phyloP scores from a whole-genome alignment of 805 yeast genomes.

The Spathaspora gorwiae region DNA sequence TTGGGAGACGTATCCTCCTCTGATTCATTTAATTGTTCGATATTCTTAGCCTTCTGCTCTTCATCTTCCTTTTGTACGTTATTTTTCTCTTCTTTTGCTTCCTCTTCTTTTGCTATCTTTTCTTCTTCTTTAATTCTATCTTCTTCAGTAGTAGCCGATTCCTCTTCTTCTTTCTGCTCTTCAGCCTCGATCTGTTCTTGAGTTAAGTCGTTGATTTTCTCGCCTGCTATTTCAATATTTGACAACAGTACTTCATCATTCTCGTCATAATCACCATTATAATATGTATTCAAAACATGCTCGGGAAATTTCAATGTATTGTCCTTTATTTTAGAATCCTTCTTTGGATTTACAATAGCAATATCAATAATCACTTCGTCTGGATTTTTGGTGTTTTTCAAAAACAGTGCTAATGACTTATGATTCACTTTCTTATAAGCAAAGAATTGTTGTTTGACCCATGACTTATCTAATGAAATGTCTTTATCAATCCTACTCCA shows the following conservation, averaged over 20 bases:
- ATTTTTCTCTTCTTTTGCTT: constrained; percentile 1
- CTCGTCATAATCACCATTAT: constrained; percentile 14
- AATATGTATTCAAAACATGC: constrained; percentile 26
- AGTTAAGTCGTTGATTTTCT: background rate
- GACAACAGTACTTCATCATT: constrained; percentile 2
- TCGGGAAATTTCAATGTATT: constrained; percentile 26
- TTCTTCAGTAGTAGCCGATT: background rate
- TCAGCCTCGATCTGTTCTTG: constrained; percentile 4
- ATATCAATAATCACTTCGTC: constrained; percentile 34
- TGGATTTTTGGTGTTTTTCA: background rate
- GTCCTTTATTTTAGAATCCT: constrained; percentile 33
- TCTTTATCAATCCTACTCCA: constrained; percentile 48
- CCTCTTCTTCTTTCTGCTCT: constrained; percentile 2
- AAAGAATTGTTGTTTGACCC: constrained; percentile 40
- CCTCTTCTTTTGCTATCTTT: background rate
- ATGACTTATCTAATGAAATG: constrained; percentile 38
- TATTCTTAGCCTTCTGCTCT: constrained; percentile 2
- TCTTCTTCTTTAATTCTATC: background rate
- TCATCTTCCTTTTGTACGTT: constrained; percentile 2
- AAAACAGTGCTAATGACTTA: constrained; percentile 13
- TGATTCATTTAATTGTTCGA: background rate
- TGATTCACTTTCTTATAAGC: constrained; percentile 24
- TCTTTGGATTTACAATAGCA: constrained; percentile 31
- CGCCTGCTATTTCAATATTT: background rate
- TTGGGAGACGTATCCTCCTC: background rate